phyloP scores from a whole-genome alignment of 306 rosid species.

The Corylus americana region DNA sequence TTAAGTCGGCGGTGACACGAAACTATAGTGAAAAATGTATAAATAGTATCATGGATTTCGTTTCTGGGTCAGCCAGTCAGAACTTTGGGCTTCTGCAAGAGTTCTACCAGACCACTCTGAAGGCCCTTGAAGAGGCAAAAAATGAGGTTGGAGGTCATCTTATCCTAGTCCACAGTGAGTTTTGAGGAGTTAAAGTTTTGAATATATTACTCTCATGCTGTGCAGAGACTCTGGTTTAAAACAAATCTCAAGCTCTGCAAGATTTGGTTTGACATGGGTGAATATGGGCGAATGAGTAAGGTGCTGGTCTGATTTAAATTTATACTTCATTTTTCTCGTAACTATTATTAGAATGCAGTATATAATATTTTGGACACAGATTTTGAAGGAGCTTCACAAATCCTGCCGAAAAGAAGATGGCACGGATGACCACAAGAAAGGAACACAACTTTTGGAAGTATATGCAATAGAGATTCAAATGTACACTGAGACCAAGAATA shows the following conservation, averaged over 20 bases:
- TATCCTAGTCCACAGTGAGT: conserved; percentile 2
- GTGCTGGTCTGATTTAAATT: conserved; percentile 31
- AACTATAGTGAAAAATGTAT: conserved; percentile 97
- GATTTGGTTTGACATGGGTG: conserved; percentile 97
- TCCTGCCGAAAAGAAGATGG: conserved; percentile 98
- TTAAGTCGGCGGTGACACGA: conserved; percentile 92
- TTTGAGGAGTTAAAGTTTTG: conserved; percentile 21
- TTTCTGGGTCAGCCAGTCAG: conserved; percentile 97
- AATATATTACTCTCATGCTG: conserved; percentile 14
- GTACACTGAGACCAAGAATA: conserved; percentile 97
- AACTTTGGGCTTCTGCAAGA: conserved; percentile 89
- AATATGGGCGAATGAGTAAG: conserved; percentile 98
- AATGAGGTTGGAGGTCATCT: conserved; percentile 67
- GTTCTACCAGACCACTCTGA: conserved; percentile 90
- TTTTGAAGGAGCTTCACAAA: conserved; percentile 89
- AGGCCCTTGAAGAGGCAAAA: conserved; percentile 97
- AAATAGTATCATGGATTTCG: conserved; percentile 96
- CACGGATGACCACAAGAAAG: conserved; percentile 97
- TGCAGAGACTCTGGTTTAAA: conserved; percentile 97
- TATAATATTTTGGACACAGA: conserved; percentile 46
- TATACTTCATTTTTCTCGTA: not conserved
- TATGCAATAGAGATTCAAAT: conserved; percentile 95
- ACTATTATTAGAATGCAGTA: not conserved
- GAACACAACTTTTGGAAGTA: conserved; percentile 95
- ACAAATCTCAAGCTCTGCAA: conserved; percentile 98